Conservation (phyloP, 2,329 filamentous ascomycete species). For the Colletotrichum acutatum region DNA sequence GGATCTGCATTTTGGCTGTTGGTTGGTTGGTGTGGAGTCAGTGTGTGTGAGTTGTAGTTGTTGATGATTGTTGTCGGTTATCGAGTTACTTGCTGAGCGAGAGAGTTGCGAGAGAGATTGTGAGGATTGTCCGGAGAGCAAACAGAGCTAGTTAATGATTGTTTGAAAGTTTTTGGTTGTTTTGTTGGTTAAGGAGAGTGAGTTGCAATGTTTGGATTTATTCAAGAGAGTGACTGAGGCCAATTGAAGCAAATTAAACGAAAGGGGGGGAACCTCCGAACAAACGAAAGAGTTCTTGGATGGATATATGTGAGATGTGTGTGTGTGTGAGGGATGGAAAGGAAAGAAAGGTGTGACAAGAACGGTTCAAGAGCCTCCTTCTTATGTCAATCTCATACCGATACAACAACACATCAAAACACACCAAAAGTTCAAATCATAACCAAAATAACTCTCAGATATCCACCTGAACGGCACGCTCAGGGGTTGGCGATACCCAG, state of each 20-base stretch:
- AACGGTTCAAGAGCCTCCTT: neutral
- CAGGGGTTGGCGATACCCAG: neutral
- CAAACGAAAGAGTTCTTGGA: conserved; percentile 20
- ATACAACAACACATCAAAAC: neutral
- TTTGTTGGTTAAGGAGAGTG: conserved; percentile 14
- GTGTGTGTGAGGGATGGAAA: neutral
- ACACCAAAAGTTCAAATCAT: no score
- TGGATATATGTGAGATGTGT: neutral
- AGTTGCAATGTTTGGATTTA: neutral
- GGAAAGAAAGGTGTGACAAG: neutral
- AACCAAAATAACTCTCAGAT: no score
- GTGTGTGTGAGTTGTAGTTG: conserved; percentile 16
- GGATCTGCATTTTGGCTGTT: conserved; percentile 44
- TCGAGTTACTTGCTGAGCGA: neutral
- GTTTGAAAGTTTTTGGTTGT: conserved; percentile 16
- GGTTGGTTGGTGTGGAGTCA: neutral
- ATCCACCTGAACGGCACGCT: neutral
- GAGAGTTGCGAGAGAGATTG: neutral
- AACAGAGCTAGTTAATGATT: conserved; percentile 32
- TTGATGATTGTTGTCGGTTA: conserved; percentile 29
- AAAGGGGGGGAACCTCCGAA: neutral
- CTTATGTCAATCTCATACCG: conserved; percentile 15
- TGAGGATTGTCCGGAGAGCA: neutral
- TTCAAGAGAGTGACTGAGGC: conserved; percentile 28
- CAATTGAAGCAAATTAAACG: conserved; percentile 4